These are phyloP conservation scores for Yarrowia yakushimensis DNA, from an alignment of 805 yeast genomes.

Conservation along the genomic window DNA sequence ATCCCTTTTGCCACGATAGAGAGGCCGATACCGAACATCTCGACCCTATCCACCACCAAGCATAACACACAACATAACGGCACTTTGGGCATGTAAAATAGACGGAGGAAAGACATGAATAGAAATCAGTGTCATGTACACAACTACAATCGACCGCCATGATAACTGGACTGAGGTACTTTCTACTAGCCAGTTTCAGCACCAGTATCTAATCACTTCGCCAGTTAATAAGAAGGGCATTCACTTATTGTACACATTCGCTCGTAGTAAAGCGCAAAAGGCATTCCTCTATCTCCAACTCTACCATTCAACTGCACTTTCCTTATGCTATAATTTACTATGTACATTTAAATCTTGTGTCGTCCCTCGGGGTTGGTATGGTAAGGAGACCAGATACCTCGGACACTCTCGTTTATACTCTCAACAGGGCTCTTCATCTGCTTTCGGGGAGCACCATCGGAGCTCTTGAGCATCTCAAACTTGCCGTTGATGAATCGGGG, in stretches of 20 bases:
- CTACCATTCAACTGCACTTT: background rate
- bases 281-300: no score
- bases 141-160: background rate
- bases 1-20: slow-evolving; percentile 46
- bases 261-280: no score
- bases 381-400: slow-evolving; percentile 98
- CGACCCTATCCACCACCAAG: background rate
- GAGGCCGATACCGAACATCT: background rate
- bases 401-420: slow-evolving; percentile 74
- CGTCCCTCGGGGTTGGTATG: slow-evolving; percentile 59
- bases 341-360: slow-evolving; percentile 42
- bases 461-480: slow-evolving; percentile 57
- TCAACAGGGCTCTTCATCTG: slow-evolving; percentile 75
- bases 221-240: no score
- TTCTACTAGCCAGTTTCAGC: background rate
- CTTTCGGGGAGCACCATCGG: slow-evolving; percentile 60
- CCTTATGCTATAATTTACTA: slow-evolving; percentile 12
- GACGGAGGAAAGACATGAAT: background rate
- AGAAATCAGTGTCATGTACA: slow-evolving; percentile 3
- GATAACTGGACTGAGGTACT: background rate
- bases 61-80: background rate
- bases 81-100: background rate
- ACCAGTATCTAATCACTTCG: no score
- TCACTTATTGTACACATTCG: background rate
- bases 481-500: slow-evolving; percentile 60